Conservation (phyloP, 2,329 filamentous ascomycete genomes). For the Sporothrix inflata region DNA sequence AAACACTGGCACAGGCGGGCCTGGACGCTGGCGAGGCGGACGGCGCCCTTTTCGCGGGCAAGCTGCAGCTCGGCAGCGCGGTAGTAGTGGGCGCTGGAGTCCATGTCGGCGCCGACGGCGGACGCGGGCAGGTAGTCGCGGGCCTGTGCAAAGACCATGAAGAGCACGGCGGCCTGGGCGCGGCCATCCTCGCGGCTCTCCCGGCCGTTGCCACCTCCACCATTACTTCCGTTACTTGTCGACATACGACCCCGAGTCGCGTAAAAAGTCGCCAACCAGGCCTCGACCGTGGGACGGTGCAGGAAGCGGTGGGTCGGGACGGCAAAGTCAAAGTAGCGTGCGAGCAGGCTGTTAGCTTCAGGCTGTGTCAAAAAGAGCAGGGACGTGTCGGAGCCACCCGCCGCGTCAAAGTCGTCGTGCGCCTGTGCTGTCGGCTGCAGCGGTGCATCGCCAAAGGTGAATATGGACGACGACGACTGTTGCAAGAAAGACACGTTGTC, state of each 20-base stretch:
- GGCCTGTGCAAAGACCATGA: constrained; percentile 50
- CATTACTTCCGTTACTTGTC: not conserved
- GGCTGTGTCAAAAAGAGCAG: constrained; percentile 19
- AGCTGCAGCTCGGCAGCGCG: constrained; percentile 46
- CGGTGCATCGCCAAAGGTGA: constrained; percentile 53
- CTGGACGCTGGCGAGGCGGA: constrained; percentile 47
- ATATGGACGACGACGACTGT: constrained; percentile 47
- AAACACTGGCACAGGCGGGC: constrained; percentile 49
- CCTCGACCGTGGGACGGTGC: constrained; percentile 47
- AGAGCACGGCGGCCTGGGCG: constrained; percentile 38
- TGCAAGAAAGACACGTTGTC: constrained; percentile 44
- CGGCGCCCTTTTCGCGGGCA: constrained; percentile 45
- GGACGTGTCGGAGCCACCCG: not conserved
- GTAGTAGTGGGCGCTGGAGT: constrained; percentile 40
- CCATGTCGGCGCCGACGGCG: constrained; percentile 8
- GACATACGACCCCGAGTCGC: constrained; percentile 42
- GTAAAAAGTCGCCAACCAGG: constrained; percentile 52
- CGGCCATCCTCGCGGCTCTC: constrained; percentile 2
- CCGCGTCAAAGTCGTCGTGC: not conserved
- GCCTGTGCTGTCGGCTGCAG: constrained; percentile 20
- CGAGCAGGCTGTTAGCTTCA: not conserved
- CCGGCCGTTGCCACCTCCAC: not conserved
- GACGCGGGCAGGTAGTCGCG: not conserved
- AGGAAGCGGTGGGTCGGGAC: constrained; percentile 50
- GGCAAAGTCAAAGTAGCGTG: constrained; percentile 48